These are phyloP conservation scores for Astrephomene gubernaculifera DNA, from an alignment of 139 green algal species.

Conservation along the genomic window DNA sequence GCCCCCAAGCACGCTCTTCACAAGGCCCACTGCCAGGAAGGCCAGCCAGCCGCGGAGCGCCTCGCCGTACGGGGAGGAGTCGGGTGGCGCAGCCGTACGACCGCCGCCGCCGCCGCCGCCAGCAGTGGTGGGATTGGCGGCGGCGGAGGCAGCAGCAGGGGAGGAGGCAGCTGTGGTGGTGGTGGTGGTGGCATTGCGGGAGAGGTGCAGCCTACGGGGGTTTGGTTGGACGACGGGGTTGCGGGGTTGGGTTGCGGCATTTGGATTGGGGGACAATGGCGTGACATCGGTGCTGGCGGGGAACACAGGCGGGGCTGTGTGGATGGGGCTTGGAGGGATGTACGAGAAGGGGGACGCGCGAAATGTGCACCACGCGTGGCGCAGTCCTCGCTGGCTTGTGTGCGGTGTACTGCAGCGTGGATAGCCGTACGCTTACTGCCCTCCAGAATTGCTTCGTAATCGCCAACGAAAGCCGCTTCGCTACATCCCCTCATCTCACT, in stretches of 20 bases:
- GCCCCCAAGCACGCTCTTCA: slow-evolving; percentile 21
- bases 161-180: background rate
- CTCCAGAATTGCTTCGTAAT: too few relatives aligned
- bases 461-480: too few relatives aligned
- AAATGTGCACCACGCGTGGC: too few relatives aligned
- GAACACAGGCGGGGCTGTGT: too few relatives aligned
- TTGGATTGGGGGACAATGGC: background rate
- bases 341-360: too few relatives aligned
- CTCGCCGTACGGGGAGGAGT: slow-evolving; percentile 9
- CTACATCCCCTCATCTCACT: too few relatives aligned
- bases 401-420: too few relatives aligned
- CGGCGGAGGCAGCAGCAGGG: background rate
- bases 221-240: background rate
- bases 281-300: too few relatives aligned
- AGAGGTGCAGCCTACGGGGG: slow-evolving; percentile 16
- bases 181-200: background rate
- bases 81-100: background rate
- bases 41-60: slow-evolving; percentile 61
- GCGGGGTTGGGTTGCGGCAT: background rate
- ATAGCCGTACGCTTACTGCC: too few relatives aligned
- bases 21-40: slow-evolving; percentile 55
- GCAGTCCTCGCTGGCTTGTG: too few relatives aligned
- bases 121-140: too few relatives aligned
- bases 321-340: too few relatives aligned
- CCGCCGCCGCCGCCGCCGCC: background rate